Percentiles rank a stretch among this genome's conserved stretches.
phyloP scores from a whole-genome alignment of 441 rosid genomes.

The Gossypium lobatum region DNA sequence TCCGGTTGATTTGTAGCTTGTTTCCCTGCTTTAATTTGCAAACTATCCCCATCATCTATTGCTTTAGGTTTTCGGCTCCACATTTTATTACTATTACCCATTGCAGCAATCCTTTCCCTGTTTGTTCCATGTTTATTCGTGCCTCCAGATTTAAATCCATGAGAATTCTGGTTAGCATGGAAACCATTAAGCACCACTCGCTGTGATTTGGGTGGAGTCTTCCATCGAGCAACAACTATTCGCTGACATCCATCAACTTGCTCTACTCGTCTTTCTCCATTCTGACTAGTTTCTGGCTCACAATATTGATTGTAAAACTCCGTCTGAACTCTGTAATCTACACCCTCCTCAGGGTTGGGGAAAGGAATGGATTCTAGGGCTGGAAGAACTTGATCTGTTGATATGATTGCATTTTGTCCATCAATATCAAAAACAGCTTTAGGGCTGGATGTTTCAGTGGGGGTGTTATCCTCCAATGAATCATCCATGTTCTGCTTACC shows the following conservation, averaged over 20 bases:
- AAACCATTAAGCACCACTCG: slow-evolving; percentile 39
- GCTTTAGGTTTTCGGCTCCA: slow-evolving; percentile 71
- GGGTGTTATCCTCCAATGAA: slow-evolving; percentile 35
- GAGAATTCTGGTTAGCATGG: slow-evolving; percentile 33
- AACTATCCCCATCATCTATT: slow-evolving; percentile 31
- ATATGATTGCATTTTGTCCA: slow-evolving; percentile 30
- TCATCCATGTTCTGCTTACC: slow-evolving; percentile 37
- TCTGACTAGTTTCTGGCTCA: slow-evolving; percentile 29
- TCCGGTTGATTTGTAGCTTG: slow-evolving; percentile 41
- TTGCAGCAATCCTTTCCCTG: slow-evolving; percentile 34
- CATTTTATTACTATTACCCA: slow-evolving; percentile 44
- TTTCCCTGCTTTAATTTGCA: slow-evolving; percentile 33
- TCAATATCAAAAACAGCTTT: slow-evolving; percentile 37
- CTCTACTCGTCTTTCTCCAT: slow-evolving; percentile 26
- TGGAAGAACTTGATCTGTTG: slow-evolving; percentile 29
- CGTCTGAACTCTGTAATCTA: slow-evolving; percentile 38
- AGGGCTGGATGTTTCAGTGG: slow-evolving; percentile 39
- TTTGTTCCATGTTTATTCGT: slow-evolving; percentile 49
- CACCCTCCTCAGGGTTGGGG: slow-evolving; percentile 30
- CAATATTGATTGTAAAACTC: slow-evolving; percentile 28
- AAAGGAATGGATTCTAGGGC: slow-evolving; percentile 33
- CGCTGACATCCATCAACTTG: slow-evolving; percentile 36
- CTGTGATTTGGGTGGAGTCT: slow-evolving; percentile 38
- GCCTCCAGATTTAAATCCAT: slow-evolving; percentile 37
- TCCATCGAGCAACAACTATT: slow-evolving; percentile 27